Conservation (phyloP, 2,329 filamentous ascomycete species). For the Cercospora sp. region DNA sequence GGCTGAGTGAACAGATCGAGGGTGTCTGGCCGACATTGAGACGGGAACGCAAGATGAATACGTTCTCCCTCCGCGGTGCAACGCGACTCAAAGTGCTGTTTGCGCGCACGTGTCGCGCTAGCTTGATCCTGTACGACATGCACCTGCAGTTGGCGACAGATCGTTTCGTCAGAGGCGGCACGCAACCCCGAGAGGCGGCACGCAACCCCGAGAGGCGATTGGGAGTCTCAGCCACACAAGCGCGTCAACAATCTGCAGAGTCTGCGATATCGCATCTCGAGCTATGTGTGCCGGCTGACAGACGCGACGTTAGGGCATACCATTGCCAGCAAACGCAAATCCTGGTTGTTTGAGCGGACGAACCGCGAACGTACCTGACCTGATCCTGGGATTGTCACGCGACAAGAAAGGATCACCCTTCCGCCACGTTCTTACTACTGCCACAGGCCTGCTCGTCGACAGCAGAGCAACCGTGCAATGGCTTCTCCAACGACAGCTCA, state of each 20-base stretch:
- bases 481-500: constrained; percentile 1
- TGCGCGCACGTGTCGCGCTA: neutral
- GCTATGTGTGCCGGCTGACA: neutral
- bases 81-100: neutral
- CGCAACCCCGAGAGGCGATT: neutral
- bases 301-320: neutral
- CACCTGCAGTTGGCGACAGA: neutral
- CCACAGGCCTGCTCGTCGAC: neutral
- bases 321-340: neutral
- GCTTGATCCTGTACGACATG: neutral
- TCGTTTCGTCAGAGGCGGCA: neutral
- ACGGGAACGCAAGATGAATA: neutral
- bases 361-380: neutral
- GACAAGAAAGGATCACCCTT: neutral
- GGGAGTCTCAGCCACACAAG: neutral
- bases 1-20: neutral
- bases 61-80: neutral
- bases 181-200: neutral
- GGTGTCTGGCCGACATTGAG: neutral
- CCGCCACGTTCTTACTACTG: neutral
- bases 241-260: neutral
- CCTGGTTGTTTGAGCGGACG: neutral
- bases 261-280: neutral
- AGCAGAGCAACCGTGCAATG: neutral
- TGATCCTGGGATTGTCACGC: neutral